phyloP scores from a whole-genome alignment of 371 early-diverging fungal genomes.

The Apophysomyces ossiformis region DNA sequence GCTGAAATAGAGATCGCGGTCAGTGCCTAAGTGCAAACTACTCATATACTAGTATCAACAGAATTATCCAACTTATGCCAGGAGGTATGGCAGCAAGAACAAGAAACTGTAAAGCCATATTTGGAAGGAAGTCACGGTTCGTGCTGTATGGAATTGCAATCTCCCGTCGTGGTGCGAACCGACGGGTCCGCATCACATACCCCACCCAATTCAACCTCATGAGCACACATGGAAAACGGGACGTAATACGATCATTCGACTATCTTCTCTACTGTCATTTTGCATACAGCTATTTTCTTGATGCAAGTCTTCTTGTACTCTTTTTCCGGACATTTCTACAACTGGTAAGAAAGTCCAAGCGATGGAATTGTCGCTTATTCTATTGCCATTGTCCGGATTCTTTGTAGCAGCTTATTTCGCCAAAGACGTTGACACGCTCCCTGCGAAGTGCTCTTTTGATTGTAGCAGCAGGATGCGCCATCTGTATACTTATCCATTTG shows the following conservation, averaged over 20 bases:
- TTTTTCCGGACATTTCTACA: slow-evolving; percentile 42
- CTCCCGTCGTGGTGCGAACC: no score
- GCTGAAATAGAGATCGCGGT: no score
- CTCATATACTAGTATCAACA: no score
- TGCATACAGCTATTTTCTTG: slow-evolving; percentile 47
- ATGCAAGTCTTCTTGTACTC: slow-evolving; percentile 43
- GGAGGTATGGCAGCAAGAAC: no score
- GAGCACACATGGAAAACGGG: slow-evolving; percentile 48
- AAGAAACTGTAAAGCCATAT: no score
- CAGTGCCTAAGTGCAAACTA: no score
- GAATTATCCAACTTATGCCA: no score
- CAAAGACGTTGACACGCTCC: slow-evolving; percentile 35
- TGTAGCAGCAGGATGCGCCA: slow-evolving; percentile 29
- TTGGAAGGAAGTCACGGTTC: no score
- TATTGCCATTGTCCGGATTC: background rate
- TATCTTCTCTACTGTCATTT: slow-evolving; percentile 46
- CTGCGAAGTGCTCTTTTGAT: slow-evolving; percentile 40
- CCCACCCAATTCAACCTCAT: slow-evolving; percentile 20
- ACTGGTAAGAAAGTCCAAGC: slow-evolving; percentile 25
- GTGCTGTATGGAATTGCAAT: background rate
- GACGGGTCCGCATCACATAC: background rate
- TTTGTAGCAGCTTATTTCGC: slow-evolving; percentile 37
- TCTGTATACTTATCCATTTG: slow-evolving; percentile 40
- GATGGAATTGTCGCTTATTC: background rate
- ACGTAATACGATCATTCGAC: slow-evolving; percentile 48